These are phyloP conservation scores for Yarrowia hollandica DNA, from an alignment of 805 yeast genomes.

Conservation along the genomic window DNA sequence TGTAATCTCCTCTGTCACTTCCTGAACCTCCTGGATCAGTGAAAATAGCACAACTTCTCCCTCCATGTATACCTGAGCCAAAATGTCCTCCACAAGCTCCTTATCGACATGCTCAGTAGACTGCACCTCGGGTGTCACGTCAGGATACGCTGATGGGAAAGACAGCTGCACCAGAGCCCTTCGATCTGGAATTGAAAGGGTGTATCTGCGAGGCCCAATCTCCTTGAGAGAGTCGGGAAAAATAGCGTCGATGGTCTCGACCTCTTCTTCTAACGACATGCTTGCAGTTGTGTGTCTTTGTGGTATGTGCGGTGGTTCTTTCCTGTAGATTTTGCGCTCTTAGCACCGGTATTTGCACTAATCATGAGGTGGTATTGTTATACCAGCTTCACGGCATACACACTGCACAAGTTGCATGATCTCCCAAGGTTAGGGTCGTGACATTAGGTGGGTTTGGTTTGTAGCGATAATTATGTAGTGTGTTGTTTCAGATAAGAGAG, in stretches of 20 bases:
- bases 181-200: slow-evolving; percentile 59
- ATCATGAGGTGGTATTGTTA: background rate
- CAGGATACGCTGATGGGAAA: slow-evolving; percentile 73
- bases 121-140: slow-evolving; percentile 55
- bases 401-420: background rate
- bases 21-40: slow-evolving; percentile 53
- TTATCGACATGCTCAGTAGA: slow-evolving; percentile 52
- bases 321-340: background rate
- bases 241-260: slow-evolving; percentile 82
- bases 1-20: slow-evolving; percentile 30
- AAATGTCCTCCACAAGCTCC: slow-evolving; percentile 48
- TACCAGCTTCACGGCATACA: background rate
- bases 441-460: background rate
- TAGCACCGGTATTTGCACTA: slow-evolving; percentile 12
- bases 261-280: slow-evolving; percentile 57
- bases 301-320: background rate
- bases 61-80: slow-evolving; percentile 53
- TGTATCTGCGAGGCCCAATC: slow-evolving; percentile 44
- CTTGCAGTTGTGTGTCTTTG: background rate
- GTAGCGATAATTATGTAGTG: too few relatives aligned
- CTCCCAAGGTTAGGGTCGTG: slow-evolving; percentile 1
- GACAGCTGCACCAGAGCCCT: slow-evolving; percentile 55
- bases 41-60: slow-evolving; percentile 83
- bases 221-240: slow-evolving; percentile 62
- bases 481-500: too few relatives aligned